Evolutionary conservation across 441 rosid species (phyloP).

Genomic region (Adansonia madagascariensis): DNA sequence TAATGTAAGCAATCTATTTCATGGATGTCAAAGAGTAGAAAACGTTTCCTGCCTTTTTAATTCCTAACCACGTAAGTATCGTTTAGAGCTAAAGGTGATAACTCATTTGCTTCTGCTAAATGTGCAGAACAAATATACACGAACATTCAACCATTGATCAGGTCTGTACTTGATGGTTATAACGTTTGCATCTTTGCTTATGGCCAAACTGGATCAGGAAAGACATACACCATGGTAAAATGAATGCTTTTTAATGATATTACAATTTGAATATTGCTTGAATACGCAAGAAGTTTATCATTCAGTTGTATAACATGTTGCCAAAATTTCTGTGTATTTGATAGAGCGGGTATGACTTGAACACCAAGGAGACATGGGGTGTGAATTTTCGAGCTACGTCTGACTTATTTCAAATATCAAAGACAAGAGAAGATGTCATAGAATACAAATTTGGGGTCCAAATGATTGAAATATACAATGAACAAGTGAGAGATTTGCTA

Average conservation of each 20-base stretch:
- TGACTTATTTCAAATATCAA: conserved; percentile 78
- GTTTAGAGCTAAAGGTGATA: conserved; percentile 1
- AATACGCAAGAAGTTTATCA: neutral
- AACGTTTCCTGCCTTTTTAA: neutral
- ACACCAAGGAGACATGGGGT: conserved; percentile 78
- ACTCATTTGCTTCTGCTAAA: neutral
- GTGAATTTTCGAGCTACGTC: conserved; percentile 89
- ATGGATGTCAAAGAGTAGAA: neutral
- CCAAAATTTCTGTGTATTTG: conserved; percentile 9
- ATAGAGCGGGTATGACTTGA: conserved; percentile 89
- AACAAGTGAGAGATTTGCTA: conserved; percentile 87
- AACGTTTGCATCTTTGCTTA: conserved; percentile 95
- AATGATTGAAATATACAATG: conserved; percentile 95
- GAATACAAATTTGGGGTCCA: conserved; percentile 89
- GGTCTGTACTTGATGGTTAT: conserved; percentile 88
- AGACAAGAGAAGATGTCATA: conserved; percentile 59
- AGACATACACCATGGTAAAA: conserved; percentile 90
- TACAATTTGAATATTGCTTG: neutral
- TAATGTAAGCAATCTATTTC: neutral
- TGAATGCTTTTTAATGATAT: neutral
- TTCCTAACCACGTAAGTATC: neutral
- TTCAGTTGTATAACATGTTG: conserved; percentile 8
- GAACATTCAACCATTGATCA: conserved; percentile 75
- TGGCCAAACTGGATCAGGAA: conserved; percentile 98
- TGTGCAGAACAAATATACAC: conserved; percentile 70